Evolutionary conservation across 805 yeast genomes (phyloP).

Genomic region (Isabelozyma gotoi): DNA sequence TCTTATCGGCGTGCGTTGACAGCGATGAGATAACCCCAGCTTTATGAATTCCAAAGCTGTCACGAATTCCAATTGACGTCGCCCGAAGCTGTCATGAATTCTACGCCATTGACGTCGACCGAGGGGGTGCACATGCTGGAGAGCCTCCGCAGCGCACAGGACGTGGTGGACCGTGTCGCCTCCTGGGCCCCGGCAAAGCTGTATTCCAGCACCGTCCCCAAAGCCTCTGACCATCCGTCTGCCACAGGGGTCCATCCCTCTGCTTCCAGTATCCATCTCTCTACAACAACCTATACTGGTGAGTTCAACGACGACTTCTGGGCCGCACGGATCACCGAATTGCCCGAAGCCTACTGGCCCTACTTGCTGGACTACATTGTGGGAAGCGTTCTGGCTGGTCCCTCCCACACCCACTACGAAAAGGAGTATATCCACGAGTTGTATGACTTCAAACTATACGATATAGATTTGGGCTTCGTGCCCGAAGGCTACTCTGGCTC

Average conservation of each 20-base stretch:
- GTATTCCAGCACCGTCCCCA: not conserved
- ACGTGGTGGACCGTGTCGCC: not conserved
- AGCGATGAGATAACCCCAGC: too few relatives aligned
- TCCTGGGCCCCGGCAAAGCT: not conserved
- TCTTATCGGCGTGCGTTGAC: too few relatives aligned
- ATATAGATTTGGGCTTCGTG: conserved; percentile 9
- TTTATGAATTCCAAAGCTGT: too few relatives aligned
- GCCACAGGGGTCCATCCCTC: too few relatives aligned
- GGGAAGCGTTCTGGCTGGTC: conserved; percentile 3
- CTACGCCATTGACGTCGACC: not conserved
- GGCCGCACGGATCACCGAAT: not conserved
- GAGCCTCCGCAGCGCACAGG: not conserved
- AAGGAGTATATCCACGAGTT: conserved; percentile 34
- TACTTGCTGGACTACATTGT: not conserved
- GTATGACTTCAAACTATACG: conserved; percentile 20
- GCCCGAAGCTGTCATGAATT: not conserved
- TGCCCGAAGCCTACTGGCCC: not conserved
- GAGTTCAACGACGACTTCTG: not conserved
- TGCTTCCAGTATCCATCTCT: not conserved
- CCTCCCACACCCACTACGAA: conserved; percentile 37
- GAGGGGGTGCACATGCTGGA: not conserved
- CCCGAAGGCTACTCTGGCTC: conserved; percentile 12
- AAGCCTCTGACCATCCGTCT: too few relatives aligned
- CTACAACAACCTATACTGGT: not conserved
- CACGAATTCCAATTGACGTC: not conserved